These are phyloP conservation scores for Cryphonectria radicalis DNA, from an alignment of 2,329 filamentous ascomycete species.

Conservation along the genomic window DNA sequence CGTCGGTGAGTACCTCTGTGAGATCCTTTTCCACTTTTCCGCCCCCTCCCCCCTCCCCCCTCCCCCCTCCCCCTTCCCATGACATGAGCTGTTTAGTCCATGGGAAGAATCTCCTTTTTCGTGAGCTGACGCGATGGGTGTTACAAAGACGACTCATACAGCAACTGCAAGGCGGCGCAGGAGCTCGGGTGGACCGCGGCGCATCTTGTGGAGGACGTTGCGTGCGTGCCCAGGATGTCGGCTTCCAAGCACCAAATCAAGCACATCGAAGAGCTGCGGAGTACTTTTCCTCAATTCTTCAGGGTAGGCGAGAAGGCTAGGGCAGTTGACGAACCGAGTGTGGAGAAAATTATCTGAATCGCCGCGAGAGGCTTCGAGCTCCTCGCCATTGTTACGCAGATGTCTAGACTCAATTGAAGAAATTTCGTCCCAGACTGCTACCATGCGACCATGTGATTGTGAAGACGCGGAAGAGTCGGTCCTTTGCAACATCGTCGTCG, in stretches of 20 bases:
- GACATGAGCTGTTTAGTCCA: neutral
- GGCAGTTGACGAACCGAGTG: neutral
- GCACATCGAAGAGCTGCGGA: conserved; percentile 74
- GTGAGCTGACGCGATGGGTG: neutral
- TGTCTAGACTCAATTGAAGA: neutral
- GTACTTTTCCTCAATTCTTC: conserved; percentile 84
- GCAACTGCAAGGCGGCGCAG: conserved; percentile 79
- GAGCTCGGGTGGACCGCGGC: conserved; percentile 83
- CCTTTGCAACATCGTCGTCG: neutral
- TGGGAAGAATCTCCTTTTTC: neutral
- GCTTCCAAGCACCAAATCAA: conserved; percentile 77
- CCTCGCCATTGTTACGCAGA: neutral
- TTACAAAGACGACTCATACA: conserved; percentile 75
- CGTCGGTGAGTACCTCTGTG: conserved; percentile 70
- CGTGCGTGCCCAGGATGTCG: conserved; percentile 63
- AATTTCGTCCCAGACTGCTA: neutral
- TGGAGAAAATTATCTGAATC: neutral
- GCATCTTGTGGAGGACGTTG: conserved; percentile 80
- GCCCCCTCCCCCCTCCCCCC: too few relatives aligned
- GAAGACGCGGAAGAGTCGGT: neutral
- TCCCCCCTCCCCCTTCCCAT: neutral
- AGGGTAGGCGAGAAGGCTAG: conserved; percentile 46
- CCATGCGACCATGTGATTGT: neutral
- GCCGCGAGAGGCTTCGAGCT: neutral
- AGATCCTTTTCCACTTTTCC: neutral